phyloP scores from a whole-genome alignment of 1,284 basidiomycete genomes.

The Anthracocystis walkeri region DNA sequence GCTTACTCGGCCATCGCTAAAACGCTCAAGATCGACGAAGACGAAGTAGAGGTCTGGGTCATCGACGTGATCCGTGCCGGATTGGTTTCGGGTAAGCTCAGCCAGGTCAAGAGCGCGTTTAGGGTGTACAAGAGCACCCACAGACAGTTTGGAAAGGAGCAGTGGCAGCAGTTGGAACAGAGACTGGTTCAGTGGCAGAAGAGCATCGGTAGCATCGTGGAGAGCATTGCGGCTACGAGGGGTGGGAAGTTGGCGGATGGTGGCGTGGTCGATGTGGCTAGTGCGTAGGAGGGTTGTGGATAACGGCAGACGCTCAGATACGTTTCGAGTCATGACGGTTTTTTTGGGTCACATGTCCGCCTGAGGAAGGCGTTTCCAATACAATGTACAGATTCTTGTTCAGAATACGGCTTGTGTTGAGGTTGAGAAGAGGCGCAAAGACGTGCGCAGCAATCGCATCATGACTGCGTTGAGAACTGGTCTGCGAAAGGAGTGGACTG shows the following conservation, averaged over 20 bases:
- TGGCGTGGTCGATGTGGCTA: constrained; percentile 1
- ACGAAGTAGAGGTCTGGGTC: constrained; percentile 68
- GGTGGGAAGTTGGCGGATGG: constrained; percentile 32
- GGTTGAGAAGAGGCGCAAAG: not conserved
- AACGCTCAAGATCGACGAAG: constrained; percentile 43
- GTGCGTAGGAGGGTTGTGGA: constrained; percentile 20
- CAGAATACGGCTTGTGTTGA: not conserved
- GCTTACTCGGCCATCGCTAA: constrained; percentile 58
- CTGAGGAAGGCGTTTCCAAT: not conserved
- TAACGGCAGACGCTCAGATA: too few species aligned
- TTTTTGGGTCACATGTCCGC: too few species aligned
- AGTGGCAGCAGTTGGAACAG: constrained; percentile 64
- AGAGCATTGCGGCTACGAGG: constrained; percentile 48
- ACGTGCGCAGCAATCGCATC: too few species aligned
- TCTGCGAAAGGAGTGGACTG: too few species aligned
- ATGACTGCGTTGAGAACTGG: too few species aligned
- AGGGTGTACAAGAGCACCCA: constrained; percentile 65
- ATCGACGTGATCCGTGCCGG: constrained; percentile 69
- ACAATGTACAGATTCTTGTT: not conserved
- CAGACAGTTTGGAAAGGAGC: constrained; percentile 61
- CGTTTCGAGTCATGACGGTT: too few species aligned
- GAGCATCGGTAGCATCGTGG: constrained; percentile 57
- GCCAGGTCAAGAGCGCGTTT: constrained; percentile 64
- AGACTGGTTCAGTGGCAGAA: constrained; percentile 63
- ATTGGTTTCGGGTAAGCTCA: constrained; percentile 65